Conservation (phyloP, 2,329 filamentous ascomycete genomes). For the Pseudopyricularia javanii region DNA sequence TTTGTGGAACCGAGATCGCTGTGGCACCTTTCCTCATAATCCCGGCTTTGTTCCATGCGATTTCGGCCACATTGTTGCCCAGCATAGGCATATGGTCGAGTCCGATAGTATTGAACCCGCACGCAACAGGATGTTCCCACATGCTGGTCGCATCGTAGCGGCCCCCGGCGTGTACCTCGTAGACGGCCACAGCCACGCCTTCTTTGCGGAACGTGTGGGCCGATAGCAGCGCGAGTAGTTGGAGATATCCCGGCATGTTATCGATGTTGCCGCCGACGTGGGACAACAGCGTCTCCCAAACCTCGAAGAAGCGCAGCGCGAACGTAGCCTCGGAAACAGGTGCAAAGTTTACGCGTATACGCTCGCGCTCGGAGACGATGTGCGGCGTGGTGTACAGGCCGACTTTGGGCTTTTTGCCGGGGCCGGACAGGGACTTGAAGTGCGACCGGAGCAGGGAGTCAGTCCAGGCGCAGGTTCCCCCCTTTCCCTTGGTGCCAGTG, state of each 20-base stretch:
- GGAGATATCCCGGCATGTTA: conserved; percentile 2
- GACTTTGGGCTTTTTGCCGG: not conserved
- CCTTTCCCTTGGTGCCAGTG: conserved; percentile 2
- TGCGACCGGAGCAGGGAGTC: conserved; percentile 1
- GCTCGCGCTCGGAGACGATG: not conserved
- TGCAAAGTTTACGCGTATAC: not conserved
- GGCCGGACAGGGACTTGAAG: not conserved
- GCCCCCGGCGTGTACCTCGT: conserved; percentile 2
- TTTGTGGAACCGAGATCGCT: conserved; percentile 29
- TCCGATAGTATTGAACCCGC: conserved; percentile 52
- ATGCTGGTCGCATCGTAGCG: conserved; percentile 60
- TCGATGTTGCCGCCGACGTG: not conserved
- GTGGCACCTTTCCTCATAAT: conserved; percentile 50
- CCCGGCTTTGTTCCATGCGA: conserved; percentile 64
- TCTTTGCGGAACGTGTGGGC: not conserved
- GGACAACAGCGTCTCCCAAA: not conserved
- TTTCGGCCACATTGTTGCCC: conserved; percentile 50
- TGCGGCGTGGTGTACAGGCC: conserved; percentile 2
- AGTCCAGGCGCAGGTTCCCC: conserved; percentile 1
- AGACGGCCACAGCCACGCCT: not conserved
- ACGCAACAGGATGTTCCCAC: conserved; percentile 43
- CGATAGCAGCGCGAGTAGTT: conserved; percentile 3
- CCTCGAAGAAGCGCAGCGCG: conserved; percentile 1
- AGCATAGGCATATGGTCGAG: conserved; percentile 49
- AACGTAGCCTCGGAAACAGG: not conserved